Evolutionary conservation across 306 rosid species (phyloP), one percentile per base, ranked within the genome.

Genomic region (Quercus suber): DNA sequence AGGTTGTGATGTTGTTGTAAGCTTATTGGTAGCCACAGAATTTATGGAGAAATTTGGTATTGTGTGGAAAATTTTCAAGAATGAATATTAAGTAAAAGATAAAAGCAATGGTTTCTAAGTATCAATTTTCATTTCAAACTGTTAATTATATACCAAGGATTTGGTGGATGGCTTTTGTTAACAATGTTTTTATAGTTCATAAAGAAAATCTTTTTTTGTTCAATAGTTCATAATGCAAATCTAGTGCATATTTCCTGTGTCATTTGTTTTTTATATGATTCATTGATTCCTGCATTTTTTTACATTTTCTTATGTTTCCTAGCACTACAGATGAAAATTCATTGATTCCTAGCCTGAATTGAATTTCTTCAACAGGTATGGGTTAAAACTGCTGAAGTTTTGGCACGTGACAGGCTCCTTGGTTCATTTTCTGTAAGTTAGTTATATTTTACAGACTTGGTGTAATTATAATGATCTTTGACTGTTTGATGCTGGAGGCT

Each of bases 381-480:
- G 99, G 97, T 95, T 80, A 95, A 95, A 83, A 95, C 97, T 56
- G 92, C 97, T 75, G 89, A 92, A 75, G 87, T 91, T 70, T 86
- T 95, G 91, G 90, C 99, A 2, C 96, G 99, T 3, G 99, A 95
- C 45, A 85, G 99, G 49, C 99, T 95, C 72, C 92, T 95, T 10
- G 99, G 99, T 61, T 95, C 99, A 70, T 95, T 90, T 84, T 82
- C 93, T 77, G 99, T 95, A 83, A 95, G 92, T 69, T 68, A 33
- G 70, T 83, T 63, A 78, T 19, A 18, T 76, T 33, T 57, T 15
- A 61, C 17, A 51, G 6, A 53, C 65, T 52, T n/a, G 49, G 19
- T 76, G 6, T 8, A 20, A 19, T 27, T 14, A 30, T 30, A 28
- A 30, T 28, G 21, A 30, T 7, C 35, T 53, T 73, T 79, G 27